Evolutionary conservation across 2,329 filamentous ascomycete genomes (phyloP), one percentile per base, ranked within the genome.

Genomic region (Fusarium sp.): DNA sequence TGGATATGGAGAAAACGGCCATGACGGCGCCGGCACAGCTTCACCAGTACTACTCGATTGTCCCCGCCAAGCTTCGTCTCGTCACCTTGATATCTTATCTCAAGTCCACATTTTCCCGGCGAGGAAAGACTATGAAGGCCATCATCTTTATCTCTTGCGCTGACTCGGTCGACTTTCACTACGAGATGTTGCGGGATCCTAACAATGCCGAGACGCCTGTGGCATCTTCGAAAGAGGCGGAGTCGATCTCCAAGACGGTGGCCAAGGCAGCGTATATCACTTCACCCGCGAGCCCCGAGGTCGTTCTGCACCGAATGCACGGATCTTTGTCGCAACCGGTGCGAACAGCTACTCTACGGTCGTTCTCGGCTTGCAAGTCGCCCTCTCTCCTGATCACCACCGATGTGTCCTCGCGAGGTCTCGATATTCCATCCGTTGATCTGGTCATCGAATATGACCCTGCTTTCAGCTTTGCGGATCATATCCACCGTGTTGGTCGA

Each of bases 141-240:
- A 98, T 99, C 70, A 88, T 99, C 38, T 99, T 99, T 84, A 94
- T 99, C 58, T 98, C 96, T 12, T 99, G 97, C 79, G 95, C 97
- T 22, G 97, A 99, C 81, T 97, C 95, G 1, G 97, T 98, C 68
- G 95, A 99, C 81, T 99, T 98, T 78, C 96, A 98, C 82, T 98
- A 95, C 81, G 93, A 97, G 70, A 85, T 98, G 4, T 90, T 99
- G 66, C 92, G 86, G 50, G 78, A 84, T 30, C 81, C 81, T 0
- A 80, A 80, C 12, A 79, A 80, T 4, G 70, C 79, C 0, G 79
- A 81, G 11, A 60, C 74, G 2, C 72, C 80, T 17, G 73, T 70
- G 3, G 68, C 79, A 35, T 74, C 79, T 4, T 78, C 80, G 47
- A 81, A 83, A 66, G 77, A 83, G 5, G 69, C 80, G 56, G 78